Evolutionary conservation across 208 protist species (phyloP), one percentile per base, ranked within the genome.

Genomic region (Leishmania guyanensis): DNA sequence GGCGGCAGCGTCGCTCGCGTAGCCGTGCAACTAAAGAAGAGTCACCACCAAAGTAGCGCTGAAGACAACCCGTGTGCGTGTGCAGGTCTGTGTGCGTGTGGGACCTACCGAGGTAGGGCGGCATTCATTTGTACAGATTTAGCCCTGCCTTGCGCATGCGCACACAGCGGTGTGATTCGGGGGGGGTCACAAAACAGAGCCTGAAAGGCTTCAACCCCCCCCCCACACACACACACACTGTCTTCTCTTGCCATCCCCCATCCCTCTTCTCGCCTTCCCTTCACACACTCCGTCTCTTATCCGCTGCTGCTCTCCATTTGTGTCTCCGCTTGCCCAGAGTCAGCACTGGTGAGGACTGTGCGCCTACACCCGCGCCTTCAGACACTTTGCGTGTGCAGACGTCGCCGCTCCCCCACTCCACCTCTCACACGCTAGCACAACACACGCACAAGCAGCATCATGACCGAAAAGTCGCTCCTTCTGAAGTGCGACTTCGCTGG

Each of bases 401-500:
- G 17, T 29, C 66, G 36, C 50, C 66, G 43, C 46, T 46, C 3
- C 9, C 0, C 17, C 9, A 12, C 69, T 5, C 43, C 6, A 0
- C 46, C 69, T 29, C 46, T 54, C 66, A 36, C 29, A 29, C 6
- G 46, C 20, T 26, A 17, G 48, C 43, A 26, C 51, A 17, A 33
- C 33, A 29, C 39, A 53, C 36, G 69, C 39, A 53, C 26, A 26
- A 26, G 8, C 69, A 0, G 20, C 46, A 53, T 73, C 22, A 97
- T 97, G 94, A 92, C 92, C 12, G 94, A 97, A 68, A 87, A 90
- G 43, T 89, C 87, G 14, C 89, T 95, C 5, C 82, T 95, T 75
- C 86, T 97, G 66, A 90, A 91, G 51, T 90, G 82, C 50, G 92
- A 88, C 54, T 64, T 70, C 62, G 82, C 80, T 6, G 88, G 83